phyloP scores from a whole-genome alignment of 1,139 yeast species.

The Saccharomyces hybrid region DNA sequence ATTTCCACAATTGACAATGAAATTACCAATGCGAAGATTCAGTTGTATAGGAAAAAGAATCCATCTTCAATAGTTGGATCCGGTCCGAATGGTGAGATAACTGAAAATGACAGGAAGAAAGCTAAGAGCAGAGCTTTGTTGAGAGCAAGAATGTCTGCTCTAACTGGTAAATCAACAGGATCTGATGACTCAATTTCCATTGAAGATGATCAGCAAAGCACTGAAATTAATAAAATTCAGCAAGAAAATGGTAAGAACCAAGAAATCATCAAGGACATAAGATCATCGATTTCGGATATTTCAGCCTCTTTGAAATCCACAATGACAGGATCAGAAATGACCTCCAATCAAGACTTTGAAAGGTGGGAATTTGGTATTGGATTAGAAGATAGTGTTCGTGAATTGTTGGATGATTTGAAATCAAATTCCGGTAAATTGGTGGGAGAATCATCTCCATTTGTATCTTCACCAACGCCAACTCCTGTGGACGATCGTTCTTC shows the following conservation, averaged over 20 bases:
- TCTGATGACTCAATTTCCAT: slow-evolving; percentile 37
- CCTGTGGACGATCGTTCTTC: slow-evolving; percentile 1
- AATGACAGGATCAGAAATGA: slow-evolving; percentile 30
- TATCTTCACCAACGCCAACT: slow-evolving; percentile 1
- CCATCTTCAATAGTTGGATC: slow-evolving; percentile 67
- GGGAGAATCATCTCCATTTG: neutral
- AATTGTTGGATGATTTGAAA: slow-evolving; percentile 53
- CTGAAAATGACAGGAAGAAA: slow-evolving; percentile 72
- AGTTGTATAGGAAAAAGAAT: slow-evolving; percentile 54
- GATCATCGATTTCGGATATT: slow-evolving; percentile 61
- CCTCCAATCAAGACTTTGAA: slow-evolving; percentile 47
- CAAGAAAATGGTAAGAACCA: slow-evolving; percentile 50
- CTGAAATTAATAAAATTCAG: slow-evolving; percentile 47
- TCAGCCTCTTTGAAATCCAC: slow-evolving; percentile 56
- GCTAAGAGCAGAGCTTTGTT: slow-evolving; percentile 71
- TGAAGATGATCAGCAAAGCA: slow-evolving; percentile 44
- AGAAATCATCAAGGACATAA: slow-evolving; percentile 62
- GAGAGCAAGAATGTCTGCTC: slow-evolving; percentile 81
- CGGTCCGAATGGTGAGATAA: slow-evolving; percentile 77
- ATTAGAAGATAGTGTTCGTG: slow-evolving; percentile 57
- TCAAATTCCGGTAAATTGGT: neutral
- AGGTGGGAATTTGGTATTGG: slow-evolving; percentile 91
- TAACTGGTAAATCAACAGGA: slow-evolving; percentile 64
- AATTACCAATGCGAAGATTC: slow-evolving; percentile 61
- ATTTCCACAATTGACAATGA: slow-evolving; percentile 59